Conservation (phyloP, 2,329 filamentous ascomycete species). For the Thermomyces lanuginosus region DNA sequence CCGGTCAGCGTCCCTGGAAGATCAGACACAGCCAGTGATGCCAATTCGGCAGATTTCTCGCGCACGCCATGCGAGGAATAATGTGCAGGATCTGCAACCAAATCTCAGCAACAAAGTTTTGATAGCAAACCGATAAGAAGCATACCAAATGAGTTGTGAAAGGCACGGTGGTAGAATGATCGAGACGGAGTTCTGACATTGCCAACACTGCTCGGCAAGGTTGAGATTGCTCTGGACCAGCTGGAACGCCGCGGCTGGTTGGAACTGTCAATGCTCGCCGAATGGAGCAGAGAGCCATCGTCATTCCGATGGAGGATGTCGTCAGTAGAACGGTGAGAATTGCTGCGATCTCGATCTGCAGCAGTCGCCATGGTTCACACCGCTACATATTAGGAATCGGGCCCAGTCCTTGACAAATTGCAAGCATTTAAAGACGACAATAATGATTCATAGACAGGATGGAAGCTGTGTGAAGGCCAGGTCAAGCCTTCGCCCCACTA, state of each 20-base stretch:
- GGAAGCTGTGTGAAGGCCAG: no score
- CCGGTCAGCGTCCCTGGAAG: conserved; percentile 12
- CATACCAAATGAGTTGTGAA: conserved; percentile 26
- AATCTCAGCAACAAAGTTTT: not conserved
- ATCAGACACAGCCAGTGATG: conserved; percentile 61
- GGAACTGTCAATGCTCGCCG: no score
- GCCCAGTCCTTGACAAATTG: no score
- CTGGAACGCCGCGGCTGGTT: no score
- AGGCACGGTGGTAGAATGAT: conserved; percentile 31
- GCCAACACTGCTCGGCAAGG: conserved; percentile 15
- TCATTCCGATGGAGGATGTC: conserved; percentile 3
- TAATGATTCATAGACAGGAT: no score
- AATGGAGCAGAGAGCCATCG: not conserved
- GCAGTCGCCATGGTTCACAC: no score
- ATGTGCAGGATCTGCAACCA: conserved; percentile 46
- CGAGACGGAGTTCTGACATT: conserved; percentile 27
- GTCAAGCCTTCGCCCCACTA: no score
- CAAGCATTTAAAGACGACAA: no score
- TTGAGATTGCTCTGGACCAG: no score
- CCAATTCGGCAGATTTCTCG: conserved; percentile 74
- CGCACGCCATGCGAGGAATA: conserved; percentile 62
- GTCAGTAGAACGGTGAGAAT: conserved; percentile 3
- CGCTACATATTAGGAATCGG: no score
- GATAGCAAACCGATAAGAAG: not conserved
- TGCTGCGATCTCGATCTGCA: conserved; percentile 5